Base-by-base conservation (phyloP, 768 basidiomycete species). In the Boletus rufocinnamomeus region DNA sequence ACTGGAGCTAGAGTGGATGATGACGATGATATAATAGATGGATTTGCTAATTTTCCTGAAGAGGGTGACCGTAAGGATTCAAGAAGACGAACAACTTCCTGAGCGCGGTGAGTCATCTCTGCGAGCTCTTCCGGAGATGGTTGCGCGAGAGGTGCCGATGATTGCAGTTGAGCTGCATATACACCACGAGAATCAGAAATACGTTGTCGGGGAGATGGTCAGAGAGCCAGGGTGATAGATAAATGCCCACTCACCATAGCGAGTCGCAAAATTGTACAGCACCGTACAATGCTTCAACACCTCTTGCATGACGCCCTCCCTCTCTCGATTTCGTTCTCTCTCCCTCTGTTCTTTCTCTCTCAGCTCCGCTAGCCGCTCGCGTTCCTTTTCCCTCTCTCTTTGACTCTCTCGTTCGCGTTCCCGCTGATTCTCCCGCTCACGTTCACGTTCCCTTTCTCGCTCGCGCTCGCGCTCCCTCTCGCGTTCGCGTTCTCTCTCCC, bases 31-130 rank as follows among this genome's bases (percentile, higher is more conserved):
- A 60, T 30, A 13, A 38, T 35, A 16, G 67, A 58, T 28, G 51
- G 28, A 41, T 58, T 52, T 35, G 66, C 61, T 19, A 59, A 54
- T 55, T 71, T 72, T 19, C 63, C 60, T 21, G 61, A 58, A 47
- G 67, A 63, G 34, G 67, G 59, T 37, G 59, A 63, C 21, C 66
- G 61, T 16, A 72, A 60, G 37, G 68, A 72, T 43, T 90, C 87
- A 38, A 91, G 73, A 21, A 92, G 79, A 50, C 82, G 81, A 21
- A 91, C 84, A 27, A 93, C 89, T 51, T 82, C 74, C 51, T 78
- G 75, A 23, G 90, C 90, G 34, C 82, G 80, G 17, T 81, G 79
- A 10, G 83, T 79, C 90, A 92, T 93, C 60, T 90, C 86, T 49
- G 78, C 74, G 11, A 91, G 69, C 68, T 91, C 89, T 2, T 76